Conservation (phyloP, 1,284 basidiomycete genomes). For the Stereum hirsutum region DNA sequence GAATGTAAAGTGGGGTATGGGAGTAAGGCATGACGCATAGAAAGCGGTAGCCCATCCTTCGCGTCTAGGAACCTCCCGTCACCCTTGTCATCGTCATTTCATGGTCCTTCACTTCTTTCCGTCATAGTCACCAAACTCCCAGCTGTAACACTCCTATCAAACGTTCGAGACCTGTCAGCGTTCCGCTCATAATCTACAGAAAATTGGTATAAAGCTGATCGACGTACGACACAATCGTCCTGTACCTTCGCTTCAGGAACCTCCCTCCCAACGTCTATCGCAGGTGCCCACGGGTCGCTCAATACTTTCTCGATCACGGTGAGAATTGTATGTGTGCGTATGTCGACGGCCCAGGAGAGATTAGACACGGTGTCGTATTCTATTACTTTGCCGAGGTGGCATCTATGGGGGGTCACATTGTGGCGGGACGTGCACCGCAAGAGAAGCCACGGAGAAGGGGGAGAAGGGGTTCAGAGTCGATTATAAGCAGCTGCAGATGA, state of each 20-base stretch:
- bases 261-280: slow-evolving; percentile 14
- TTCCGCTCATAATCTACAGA: too few species aligned
- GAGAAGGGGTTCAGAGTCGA: too few species aligned
- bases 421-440: slow-evolving; percentile 31
- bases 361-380: slow-evolving; percentile 82
- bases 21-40: too few species aligned
- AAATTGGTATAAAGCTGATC: background rate
- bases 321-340: slow-evolving; percentile 78
- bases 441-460: background rate
- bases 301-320: slow-evolving; percentile 73
- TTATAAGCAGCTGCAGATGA: too few species aligned
- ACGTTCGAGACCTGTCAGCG: background rate
- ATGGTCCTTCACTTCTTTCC: too few species aligned
- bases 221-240: slow-evolving; percentile 30
- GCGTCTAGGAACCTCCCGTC: too few species aligned
- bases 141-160: background rate
- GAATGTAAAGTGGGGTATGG: too few species aligned
- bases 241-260: slow-evolving; percentile 19
- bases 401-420: slow-evolving; percentile 72
- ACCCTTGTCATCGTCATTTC: too few species aligned
- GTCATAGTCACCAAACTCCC: slow-evolving; percentile 4
- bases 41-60: too few species aligned
- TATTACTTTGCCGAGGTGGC: slow-evolving; percentile 59
- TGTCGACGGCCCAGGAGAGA: slow-evolving; percentile 77
- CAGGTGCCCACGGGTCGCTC: slow-evolving; percentile 51